Base-by-base conservation (phyloP, 73 alveolate species). In the Symbiodinium pilosum region DNA sequence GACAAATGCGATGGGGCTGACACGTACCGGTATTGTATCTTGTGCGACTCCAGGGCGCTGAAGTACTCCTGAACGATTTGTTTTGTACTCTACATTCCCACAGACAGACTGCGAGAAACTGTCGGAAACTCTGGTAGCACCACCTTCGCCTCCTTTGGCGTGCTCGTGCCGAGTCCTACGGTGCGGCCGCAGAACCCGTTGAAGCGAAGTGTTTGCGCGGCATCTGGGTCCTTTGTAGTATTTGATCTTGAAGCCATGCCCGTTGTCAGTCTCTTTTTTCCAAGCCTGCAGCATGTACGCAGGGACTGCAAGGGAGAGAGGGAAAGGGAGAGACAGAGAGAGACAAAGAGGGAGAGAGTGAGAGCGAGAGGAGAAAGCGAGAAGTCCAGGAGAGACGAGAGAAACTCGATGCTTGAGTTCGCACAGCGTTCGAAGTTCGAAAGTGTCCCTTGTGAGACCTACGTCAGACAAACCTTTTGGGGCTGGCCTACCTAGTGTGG, bases 101-200 rank as follows among this genome's bases (percentile, higher is more conserved):
- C 42, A n/a, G 42, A 28, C 43, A 73, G 7, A 12, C 42, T 20
- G 42, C 42, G 2, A 8, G 86, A 73, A 18, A 81, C 18, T n/a
- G 24, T 21, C 41, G 32, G n/a, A 81, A 36, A 9, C n/a, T n/a
- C n/a, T n/a, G n/a, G n/a, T 7, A 1, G 36, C 6, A 11, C 21
- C 18, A 68, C 95, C 95, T 99, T 99, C 26, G 99, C 99, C 99
- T 99, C 99, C 92, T 98, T 94, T 81, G 99, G 98, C 16, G 99
- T 99, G 26, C 99, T 99, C 59, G 99, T 99, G 4, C 99, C 99
- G 26, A 99, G 99, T 77, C 99, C 95, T 88, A 47, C 42, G 28
- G 21, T n/a, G 41, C n/a, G n/a, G n/a, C n/a, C n/a, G n/a, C n/a
- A 69, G 84, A 30, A 30, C n/a, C 28, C 2, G 24, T 18, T 0